These are phyloP conservation scores for Penicillium parvum DNA, from an alignment of 495 filamentous ascomycete species.

Conservation along the genomic window DNA sequence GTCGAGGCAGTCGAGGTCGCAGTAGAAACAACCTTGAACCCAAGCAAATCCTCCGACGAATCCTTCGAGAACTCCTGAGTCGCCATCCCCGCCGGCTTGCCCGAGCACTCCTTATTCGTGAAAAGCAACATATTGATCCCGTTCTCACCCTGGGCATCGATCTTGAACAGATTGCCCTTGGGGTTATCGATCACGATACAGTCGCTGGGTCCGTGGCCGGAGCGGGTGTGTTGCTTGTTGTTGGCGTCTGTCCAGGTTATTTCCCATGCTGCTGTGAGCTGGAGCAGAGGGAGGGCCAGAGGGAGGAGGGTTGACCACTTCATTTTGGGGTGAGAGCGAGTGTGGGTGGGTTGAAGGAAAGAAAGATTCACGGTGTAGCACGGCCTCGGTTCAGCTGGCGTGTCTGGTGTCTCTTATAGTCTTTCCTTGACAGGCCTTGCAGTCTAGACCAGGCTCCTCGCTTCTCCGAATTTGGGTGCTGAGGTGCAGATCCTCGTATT, in stretches of 20 bases:
- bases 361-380: too few relatives aligned
- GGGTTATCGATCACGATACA: slow-evolving; percentile 19
- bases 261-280: slow-evolving; percentile 15
- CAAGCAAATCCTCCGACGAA: slow-evolving; percentile 7
- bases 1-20: background rate
- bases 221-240: slow-evolving; percentile 5
- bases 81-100: slow-evolving; percentile 12
- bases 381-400: too few relatives aligned
- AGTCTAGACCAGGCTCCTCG: slow-evolving; percentile 1
- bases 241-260: slow-evolving; percentile 18
- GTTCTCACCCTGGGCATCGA: slow-evolving; percentile 12
- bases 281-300: slow-evolving; percentile 8
- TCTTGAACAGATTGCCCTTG: slow-evolving; percentile 15
- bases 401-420: too few relatives aligned
- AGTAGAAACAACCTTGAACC: slow-evolving; percentile 19
- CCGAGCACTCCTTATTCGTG: slow-evolving; percentile 13
- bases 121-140: slow-evolving; percentile 25
- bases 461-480: slow-evolving; percentile 5
- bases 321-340: slow-evolving; percentile 8
- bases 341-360: background rate
- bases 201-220: slow-evolving; percentile 14
- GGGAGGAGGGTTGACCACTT: slow-evolving; percentile 12
- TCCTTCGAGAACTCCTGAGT: slow-evolving; percentile 14
- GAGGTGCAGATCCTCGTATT: slow-evolving; percentile 12
- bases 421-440: background rate